Evolutionary conservation across 2,329 filamentous ascomycete species (phyloP), one percentile per base, ranked within the genome.

Genomic region (Penicillium sp.): DNA sequence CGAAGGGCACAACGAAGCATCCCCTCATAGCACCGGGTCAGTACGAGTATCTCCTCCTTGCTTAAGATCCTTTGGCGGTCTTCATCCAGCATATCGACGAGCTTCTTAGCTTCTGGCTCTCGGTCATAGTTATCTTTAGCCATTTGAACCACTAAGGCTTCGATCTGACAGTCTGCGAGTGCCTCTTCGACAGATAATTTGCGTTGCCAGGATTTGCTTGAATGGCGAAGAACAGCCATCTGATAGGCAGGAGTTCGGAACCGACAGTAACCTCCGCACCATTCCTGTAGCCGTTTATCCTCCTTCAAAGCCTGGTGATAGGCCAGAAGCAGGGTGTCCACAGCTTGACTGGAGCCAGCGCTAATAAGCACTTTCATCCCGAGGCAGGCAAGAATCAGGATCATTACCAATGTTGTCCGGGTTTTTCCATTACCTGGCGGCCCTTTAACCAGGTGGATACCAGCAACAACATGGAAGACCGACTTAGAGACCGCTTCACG

Each of bases 371-470:
- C 50, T 9, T 45, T 36, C 16, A 56, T 13, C 6, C 40, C 16
- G 9, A 56, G 34, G 21, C 49, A 34, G 16, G 40, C 39, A 14
- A 53, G 45, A 24, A 52, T 31, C 4, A 56, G n/a, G 18, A 56
- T 31, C 13, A 56, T 54, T 27, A 49, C 50, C 45, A 48, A 18
- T 1, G 50, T 51, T 22, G 47, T 53, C 6, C 45, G 44, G 5
- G 54, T 56, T 40, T 56, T 56, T 9, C 45, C 54, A 22, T 46
- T 54, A 14, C 54, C 54, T 24, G 45, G 31, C 21, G 54, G 45
- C 27, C 54, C 45, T 45, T 54, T 46, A 5, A 56, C 39, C 6
- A 56, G 22, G 22, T 43, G 27, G 29, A 56, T 22, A 6, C 50
- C 50, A 49, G 31, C 41, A 16, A 45, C 1, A 14, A 32, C 31